Evolutionary conservation across 805 yeast species (phyloP).

Genomic region (Wickerhamomyces ciferrii): DNA sequence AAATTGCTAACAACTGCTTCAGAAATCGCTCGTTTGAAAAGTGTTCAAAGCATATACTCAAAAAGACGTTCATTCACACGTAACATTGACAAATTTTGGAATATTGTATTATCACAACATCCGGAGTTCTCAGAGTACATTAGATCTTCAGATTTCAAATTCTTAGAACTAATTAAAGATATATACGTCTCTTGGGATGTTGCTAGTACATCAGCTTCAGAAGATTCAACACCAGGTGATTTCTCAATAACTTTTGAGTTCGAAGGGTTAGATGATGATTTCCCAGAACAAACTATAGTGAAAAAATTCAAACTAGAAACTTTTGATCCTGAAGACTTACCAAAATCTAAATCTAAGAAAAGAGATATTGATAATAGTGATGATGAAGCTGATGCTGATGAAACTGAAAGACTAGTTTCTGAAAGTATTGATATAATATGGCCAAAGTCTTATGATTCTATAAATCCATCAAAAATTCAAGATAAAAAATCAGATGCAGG

Average conservation of each 20-base stretch:
- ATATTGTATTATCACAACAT: slow-evolving; percentile 75
- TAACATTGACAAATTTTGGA: slow-evolving; percentile 79
- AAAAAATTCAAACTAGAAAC: slow-evolving; percentile 49
- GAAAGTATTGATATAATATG: slow-evolving; percentile 53
- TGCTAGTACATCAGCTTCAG: slow-evolving; percentile 25
- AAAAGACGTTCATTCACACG: slow-evolving; percentile 48
- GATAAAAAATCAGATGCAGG: slow-evolving; percentile 43
- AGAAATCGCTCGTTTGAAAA: slow-evolving; percentile 43
- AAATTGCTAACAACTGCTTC: background rate
- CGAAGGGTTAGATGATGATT: slow-evolving; percentile 35
- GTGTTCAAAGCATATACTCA: slow-evolving; percentile 52
- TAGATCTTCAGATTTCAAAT: slow-evolving; percentile 70
- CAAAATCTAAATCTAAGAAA: slow-evolving; percentile 12
- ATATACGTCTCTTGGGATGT: slow-evolving; percentile 53
- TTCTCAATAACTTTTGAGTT: slow-evolving; percentile 61
- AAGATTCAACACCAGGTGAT: slow-evolving; percentile 39
- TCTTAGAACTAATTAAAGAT: slow-evolving; percentile 60
- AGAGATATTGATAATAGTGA: slow-evolving; percentile 19
- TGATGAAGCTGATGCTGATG: slow-evolving; percentile 39
- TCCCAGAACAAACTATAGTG: slow-evolving; percentile 52
- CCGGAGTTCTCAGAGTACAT: slow-evolving; percentile 82
- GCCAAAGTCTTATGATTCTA: slow-evolving; percentile 58
- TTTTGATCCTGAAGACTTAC: slow-evolving; percentile 14
- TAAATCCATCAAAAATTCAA: slow-evolving; percentile 49
- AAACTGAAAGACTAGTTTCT: slow-evolving; percentile 52